Percentiles rank a stretch among this genome's conserved stretches.
phyloP scores from a whole-genome alignment of 208 protist genomes.

The Leishmania amazonensis region DNA sequence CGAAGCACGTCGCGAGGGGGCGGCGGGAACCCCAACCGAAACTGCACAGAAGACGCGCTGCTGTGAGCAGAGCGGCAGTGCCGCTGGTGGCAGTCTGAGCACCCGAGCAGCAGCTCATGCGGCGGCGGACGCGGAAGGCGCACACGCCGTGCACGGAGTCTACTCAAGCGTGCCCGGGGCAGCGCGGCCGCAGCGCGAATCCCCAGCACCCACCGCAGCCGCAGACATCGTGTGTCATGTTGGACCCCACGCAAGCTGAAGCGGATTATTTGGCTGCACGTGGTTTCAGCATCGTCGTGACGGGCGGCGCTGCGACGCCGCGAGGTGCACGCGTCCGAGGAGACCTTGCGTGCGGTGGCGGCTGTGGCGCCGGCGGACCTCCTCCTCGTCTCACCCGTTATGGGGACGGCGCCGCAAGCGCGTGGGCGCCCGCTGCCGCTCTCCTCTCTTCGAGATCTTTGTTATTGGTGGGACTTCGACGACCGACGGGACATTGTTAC shows the following conservation, averaged over 20 bases:
- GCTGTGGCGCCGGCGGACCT: not conserved
- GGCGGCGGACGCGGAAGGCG: not conserved
- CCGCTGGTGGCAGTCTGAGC: not conserved
- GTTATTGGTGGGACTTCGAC: too few species aligned
- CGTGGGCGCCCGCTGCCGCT: too few species aligned
- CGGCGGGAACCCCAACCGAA: not conserved
- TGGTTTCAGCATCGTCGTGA: slow-evolving; percentile 59
- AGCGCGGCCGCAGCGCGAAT: not conserved
- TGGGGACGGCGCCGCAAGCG: too few species aligned
- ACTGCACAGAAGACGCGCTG: not conserved
- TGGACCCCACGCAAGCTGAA: not conserved
- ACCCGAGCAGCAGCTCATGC: not conserved
- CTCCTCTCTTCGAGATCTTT: too few species aligned
- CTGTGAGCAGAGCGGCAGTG: too few species aligned
- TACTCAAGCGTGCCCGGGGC: not conserved
- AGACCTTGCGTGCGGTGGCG: not conserved
- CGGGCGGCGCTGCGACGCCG: slow-evolving; percentile 51
- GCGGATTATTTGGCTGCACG: slow-evolving; percentile 8
- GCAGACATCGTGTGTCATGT: not conserved
- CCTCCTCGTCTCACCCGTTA: not conserved
- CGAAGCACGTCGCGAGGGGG: not conserved
- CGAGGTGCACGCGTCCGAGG: not conserved
- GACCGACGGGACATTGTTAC: too few species aligned
- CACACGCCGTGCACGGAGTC: not conserved
- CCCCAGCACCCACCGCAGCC: not conserved